Percentiles rank a stretch among this genome's conserved stretches.
Evolutionary conservation across 75 land plant genomes (phyloP).

Genomic region (Isoetes taiwanensis): DNA sequence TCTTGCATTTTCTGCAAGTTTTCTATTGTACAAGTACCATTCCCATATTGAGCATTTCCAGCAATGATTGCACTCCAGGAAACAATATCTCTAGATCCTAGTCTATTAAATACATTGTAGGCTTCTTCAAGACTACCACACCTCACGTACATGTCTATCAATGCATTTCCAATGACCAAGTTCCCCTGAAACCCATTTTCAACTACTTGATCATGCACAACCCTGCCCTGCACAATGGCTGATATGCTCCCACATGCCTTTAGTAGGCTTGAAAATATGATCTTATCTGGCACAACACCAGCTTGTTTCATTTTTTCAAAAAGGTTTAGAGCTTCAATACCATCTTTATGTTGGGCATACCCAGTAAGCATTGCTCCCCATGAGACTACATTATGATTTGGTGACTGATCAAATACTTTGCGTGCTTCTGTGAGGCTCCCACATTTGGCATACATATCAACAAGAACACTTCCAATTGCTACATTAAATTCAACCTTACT

Average conservation of each 20-base stretch:
- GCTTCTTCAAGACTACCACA: constrained; percentile 30
- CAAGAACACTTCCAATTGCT: constrained; percentile 33
- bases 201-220: constrained; percentile 22
- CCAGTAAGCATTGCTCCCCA: constrained; percentile 35
- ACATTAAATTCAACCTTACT: constrained; percentile 7
- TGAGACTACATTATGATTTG: constrained; percentile 21
- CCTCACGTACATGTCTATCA: constrained; percentile 30
- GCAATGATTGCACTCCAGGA: constrained; percentile 30
- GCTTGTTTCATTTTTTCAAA: constrained; percentile 15
- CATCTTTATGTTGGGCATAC: constrained; percentile 11
- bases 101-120: constrained; percentile 14
- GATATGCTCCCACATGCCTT: constrained; percentile 16
- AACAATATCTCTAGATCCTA: constrained; percentile 14
- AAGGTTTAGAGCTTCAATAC: constrained; percentile 16
- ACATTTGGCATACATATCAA: constrained; percentile 26
- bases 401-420: constrained; percentile 27
- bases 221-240: constrained; percentile 12
- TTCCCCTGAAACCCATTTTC: constrained; percentile 14
- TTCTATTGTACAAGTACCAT: constrained; percentile 8
- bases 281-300: constrained; percentile 10
- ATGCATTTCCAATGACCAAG: constrained; percentile 16
- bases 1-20: constrained; percentile 16
- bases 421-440: constrained; percentile 27
- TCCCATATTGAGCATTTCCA: constrained; percentile 26
- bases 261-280: constrained; percentile 18